A percentile compares a stretch with the other conserved stretches of the same genome.
Conservation (phyloP, 148 eudicot species). For the Rhododendron vialii region DNA sequence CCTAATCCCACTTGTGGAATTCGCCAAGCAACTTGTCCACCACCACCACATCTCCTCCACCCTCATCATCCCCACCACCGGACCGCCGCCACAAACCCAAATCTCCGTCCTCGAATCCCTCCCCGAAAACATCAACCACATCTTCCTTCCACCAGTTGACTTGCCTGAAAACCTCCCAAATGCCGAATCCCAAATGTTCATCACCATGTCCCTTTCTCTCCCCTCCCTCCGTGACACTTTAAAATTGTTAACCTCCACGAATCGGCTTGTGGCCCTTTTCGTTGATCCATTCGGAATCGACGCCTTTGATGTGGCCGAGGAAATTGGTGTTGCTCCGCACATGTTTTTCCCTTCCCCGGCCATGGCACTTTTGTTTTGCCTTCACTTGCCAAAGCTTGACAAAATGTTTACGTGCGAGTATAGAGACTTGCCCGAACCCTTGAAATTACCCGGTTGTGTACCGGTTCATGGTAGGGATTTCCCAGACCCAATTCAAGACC, state of each 20-base stretch:
- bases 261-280: neutral
- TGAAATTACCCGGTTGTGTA: slow-evolving; percentile 14
- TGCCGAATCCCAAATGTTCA: neutral
- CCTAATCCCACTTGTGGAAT: slow-evolving; percentile 34
- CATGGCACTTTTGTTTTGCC: slow-evolving; percentile 7
- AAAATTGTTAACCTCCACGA: neutral
- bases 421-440: neutral
- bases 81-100: slow-evolving; percentile 30
- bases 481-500: slow-evolving; percentile 5
- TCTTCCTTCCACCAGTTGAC: slow-evolving; percentile 6
- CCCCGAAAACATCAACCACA: slow-evolving; percentile 17
- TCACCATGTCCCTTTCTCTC: neutral
- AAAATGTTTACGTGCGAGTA: slow-evolving; percentile 10
- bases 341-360: slow-evolving; percentile 10
- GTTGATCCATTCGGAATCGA: slow-evolving; percentile 11
- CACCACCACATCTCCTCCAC: slow-evolving; percentile 27
- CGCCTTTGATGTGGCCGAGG: slow-evolving; percentile 10
- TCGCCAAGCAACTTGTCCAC: slow-evolving; percentile 31
- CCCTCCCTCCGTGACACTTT: slow-evolving; percentile 2
- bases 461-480: slow-evolving; percentile 4
- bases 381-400: slow-evolving; percentile 13
- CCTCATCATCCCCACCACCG: slow-evolving; percentile 30
- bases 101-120: slow-evolving; percentile 23
- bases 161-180: neutral
- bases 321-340: slow-evolving; percentile 8